phyloP scores from a whole-genome alignment of 192 early-diverging fungal species.

The Gorgonomyces haynaldii region DNA sequence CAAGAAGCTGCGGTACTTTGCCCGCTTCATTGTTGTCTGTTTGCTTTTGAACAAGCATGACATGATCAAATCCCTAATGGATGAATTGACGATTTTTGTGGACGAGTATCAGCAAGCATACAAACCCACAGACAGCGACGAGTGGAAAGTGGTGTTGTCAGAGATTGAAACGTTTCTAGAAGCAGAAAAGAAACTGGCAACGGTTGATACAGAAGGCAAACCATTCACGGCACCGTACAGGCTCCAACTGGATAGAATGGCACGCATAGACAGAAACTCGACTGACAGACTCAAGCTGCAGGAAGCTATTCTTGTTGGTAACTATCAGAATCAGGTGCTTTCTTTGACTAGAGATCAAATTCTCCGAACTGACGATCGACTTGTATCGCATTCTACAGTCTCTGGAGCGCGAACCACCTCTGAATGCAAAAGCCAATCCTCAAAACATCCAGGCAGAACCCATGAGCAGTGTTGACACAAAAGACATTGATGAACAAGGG shows the following conservation, averaged over 20 bases:
- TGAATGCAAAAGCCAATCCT: conserved; percentile 16
- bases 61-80: conserved; percentile 68
- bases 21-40: conserved; percentile 93
- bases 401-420: conserved; percentile 65
- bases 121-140: conserved; percentile 76
- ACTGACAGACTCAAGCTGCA: conserved; percentile 56
- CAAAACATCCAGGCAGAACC: not conserved
- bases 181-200: conserved; percentile 70
- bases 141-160: conserved; percentile 72
- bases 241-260: conserved; percentile 32
- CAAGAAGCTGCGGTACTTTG: conserved; percentile 96
- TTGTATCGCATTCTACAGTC: conserved; percentile 94
- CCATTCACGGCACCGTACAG: conserved; percentile 39
- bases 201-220: conserved; percentile 38
- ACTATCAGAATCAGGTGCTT: conserved; percentile 71
- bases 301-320: conserved; percentile 93
- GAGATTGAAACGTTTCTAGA: conserved; percentile 73
- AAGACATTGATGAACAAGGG: conserved; percentile 13
- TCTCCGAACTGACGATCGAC: conserved; percentile 90
- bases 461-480: not conserved
- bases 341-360: conserved; percentile 58
- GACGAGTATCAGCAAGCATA: conserved; percentile 81
- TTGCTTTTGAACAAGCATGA: conserved; percentile 72
- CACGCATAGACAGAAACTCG: conserved; percentile 49
- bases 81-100: conserved; percentile 70